Evolutionary conservation across 2,329 filamentous ascomycete genomes (phyloP).

Genomic region (Diaporthe caulivora): DNA sequence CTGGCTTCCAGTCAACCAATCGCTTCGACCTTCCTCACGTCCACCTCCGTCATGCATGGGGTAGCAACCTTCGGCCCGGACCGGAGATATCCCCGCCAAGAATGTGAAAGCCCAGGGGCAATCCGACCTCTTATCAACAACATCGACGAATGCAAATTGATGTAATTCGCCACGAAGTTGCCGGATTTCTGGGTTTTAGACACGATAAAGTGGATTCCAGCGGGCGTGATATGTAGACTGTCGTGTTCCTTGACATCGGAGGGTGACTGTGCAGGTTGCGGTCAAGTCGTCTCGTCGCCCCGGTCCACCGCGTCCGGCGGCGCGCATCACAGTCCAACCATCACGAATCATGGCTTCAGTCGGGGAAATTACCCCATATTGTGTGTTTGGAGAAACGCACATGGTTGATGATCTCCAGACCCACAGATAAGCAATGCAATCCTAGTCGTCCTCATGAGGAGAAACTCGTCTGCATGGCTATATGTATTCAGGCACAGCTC

Average conservation of each 20-base stretch:
- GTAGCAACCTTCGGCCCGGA: slow-evolving; percentile 13
- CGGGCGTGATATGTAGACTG: not conserved
- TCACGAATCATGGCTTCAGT: slow-evolving; percentile 9
- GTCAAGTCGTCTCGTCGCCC: not conserved
- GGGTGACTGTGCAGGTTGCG: not conserved
- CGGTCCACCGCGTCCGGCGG: not conserved
- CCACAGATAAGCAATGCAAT: slow-evolving; percentile 30
- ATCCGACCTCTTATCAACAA: slow-evolving; percentile 29
- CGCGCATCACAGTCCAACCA: not conserved
- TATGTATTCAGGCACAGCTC: not conserved
- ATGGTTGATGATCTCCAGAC: slow-evolving; percentile 30
- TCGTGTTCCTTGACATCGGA: not conserved
- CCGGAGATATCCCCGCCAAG: slow-evolving; percentile 33
- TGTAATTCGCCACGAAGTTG: not conserved
- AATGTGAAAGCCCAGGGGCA: slow-evolving; percentile 11
- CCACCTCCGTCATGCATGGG: not conserved
- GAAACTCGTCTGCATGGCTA: not conserved
- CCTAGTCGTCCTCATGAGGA: not conserved
- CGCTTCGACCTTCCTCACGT: slow-evolving; percentile 33
- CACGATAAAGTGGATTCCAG: too few species aligned
- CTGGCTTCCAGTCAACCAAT: not conserved
- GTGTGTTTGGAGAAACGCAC: not conserved
- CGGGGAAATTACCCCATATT: slow-evolving; percentile 23
- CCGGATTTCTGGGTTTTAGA: not conserved
- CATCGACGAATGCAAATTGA: not conserved